phyloP scores from a whole-genome alignment of 257 asterid genomes.

The Plantago ovata region DNA sequence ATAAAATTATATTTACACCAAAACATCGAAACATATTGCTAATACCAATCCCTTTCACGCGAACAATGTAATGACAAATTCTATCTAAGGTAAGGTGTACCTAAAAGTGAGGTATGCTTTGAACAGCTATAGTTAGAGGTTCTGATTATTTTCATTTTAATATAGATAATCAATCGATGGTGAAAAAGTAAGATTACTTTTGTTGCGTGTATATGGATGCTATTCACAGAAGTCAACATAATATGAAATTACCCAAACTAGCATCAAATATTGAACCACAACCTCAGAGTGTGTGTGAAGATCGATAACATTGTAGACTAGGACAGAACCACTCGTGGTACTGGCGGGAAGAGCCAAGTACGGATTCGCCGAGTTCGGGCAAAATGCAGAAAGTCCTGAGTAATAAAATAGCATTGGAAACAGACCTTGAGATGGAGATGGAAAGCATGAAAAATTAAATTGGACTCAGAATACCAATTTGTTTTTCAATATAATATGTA shows the following conservation, averaged over 20 bases:
- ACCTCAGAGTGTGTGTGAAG: conserved; percentile 91
- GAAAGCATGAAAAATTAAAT: not conserved
- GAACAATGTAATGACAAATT: too few species aligned
- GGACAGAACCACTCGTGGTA: conserved; percentile 70
- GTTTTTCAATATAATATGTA: not conserved
- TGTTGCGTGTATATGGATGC: too few species aligned
- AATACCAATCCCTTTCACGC: too few species aligned
- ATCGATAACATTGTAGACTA: conserved; percentile 73
- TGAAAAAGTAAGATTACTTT: too few species aligned
- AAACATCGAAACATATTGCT: too few species aligned
- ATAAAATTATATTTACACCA: too few species aligned
- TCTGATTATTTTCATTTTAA: too few species aligned
- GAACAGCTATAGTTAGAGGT: too few species aligned
- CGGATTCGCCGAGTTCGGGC: conserved; percentile 62
- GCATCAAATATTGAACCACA: conserved; percentile 14
- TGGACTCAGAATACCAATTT: not conserved
- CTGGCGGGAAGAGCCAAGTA: conserved; percentile 95
- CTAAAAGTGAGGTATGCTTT: too few species aligned
- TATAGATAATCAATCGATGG: too few species aligned
- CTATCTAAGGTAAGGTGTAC: too few species aligned
- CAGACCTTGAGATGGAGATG: conserved; percentile 5
- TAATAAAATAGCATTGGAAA: conserved; percentile 18
- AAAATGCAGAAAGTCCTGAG: conserved; percentile 91
- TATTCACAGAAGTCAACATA: not conserved
- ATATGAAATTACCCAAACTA: too few species aligned